Percentiles rank a stretch among this genome's conserved stretches.
phyloP scores from a whole-genome alignment of 2,329 filamentous ascomycete genomes.

The Diaporthe citri region DNA sequence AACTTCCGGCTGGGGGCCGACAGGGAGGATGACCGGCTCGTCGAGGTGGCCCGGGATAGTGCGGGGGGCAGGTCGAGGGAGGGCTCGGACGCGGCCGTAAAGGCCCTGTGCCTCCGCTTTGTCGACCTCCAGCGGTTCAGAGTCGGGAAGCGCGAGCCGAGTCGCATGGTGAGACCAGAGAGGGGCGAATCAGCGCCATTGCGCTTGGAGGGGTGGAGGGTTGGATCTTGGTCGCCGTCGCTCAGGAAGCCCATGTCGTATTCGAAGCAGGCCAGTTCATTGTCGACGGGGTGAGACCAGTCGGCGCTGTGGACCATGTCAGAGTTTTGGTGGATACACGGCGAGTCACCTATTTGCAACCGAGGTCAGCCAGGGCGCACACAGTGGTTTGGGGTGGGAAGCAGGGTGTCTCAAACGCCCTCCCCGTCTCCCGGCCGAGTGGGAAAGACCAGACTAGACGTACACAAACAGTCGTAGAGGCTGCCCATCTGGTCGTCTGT shows the following conservation, averaged over 20 bases:
- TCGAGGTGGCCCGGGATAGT: conserved; percentile 72
- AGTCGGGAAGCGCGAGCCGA: conserved; percentile 72
- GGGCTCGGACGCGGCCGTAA: conserved; percentile 82
- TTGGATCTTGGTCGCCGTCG: conserved; percentile 68
- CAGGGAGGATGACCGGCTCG: conserved; percentile 81
- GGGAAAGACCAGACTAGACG: conserved; percentile 52
- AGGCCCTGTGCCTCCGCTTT: conserved; percentile 59
- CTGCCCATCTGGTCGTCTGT: conserved; percentile 59
- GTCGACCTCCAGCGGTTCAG: conserved; percentile 64
- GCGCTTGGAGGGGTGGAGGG: conserved; percentile 59
- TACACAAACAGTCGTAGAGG: conserved; percentile 81
- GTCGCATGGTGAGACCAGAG: conserved; percentile 72
- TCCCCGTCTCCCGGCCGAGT: background rate
- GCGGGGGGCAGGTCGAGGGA: conserved; percentile 82
- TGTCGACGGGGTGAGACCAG: conserved; percentile 54
- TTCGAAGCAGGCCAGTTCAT: conserved; percentile 59
- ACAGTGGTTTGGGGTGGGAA: background rate
- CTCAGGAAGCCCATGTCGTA: conserved; percentile 77
- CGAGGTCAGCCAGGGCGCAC: conserved; percentile 13
- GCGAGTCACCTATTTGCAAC: conserved; percentile 66
- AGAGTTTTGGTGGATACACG: conserved; percentile 68
- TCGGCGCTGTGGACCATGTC: conserved; percentile 54
- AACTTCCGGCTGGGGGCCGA: conserved; percentile 69
- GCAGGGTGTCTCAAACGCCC: background rate
- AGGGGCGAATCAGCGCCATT: conserved; percentile 70